Conservation (phyloP, 2,329 filamentous ascomycete genomes). For the Teratosphaeria epicoccoides region DNA sequence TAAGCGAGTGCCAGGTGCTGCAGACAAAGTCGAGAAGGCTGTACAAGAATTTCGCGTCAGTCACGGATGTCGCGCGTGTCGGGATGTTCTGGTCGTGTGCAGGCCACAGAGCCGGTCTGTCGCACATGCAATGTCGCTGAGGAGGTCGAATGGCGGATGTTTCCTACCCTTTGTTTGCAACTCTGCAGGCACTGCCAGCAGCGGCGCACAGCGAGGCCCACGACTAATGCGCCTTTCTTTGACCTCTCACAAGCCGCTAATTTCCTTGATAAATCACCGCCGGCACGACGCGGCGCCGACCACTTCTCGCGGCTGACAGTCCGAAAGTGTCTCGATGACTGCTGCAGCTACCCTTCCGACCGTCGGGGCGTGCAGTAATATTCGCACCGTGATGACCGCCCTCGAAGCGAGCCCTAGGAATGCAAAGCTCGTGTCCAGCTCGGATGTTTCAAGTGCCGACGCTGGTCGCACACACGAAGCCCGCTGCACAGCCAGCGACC, state of each 20-base stretch:
- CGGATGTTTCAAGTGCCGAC: not conserved
- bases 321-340: not conserved
- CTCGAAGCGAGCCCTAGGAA: not conserved
- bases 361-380: not conserved
- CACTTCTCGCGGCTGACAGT: not conserved
- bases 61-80: not conserved
- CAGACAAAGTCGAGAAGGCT: not conserved
- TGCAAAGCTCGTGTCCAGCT: not conserved
- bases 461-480: not conserved
- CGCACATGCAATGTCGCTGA: not conserved
- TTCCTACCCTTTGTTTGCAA: not conserved
- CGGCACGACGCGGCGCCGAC: not conserved
- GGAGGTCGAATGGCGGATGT: not conserved
- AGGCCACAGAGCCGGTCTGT: not conserved
- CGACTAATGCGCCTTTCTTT: not conserved
- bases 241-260: not conserved
- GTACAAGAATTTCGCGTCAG: not conserved
- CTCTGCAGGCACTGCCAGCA: not conserved
- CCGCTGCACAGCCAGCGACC: not conserved
- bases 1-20: not conserved
- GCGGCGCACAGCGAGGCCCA: not conserved
- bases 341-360: not conserved
- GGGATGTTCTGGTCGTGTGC: not conserved
- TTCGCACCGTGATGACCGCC: not conserved
- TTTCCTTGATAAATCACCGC: not conserved